Conservation (phyloP, 2,329 filamentous ascomycete genomes). For the Paraphoma chrysanthemicola region DNA sequence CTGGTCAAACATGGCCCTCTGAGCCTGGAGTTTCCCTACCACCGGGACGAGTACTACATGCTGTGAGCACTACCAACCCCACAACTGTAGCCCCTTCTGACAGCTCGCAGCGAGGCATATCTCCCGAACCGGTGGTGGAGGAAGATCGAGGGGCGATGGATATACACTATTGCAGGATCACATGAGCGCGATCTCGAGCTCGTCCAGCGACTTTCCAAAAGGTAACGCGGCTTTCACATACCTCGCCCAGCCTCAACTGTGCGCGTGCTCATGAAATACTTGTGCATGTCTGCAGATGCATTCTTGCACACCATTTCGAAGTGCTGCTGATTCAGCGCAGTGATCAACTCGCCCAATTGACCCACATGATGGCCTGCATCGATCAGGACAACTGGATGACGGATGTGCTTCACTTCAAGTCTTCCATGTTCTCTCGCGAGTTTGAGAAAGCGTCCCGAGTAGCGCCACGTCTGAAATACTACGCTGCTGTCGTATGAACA, state of each 20-base stretch:
- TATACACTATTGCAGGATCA: conserved; percentile 52
- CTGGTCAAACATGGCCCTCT: conserved; percentile 59
- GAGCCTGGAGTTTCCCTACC: conserved; percentile 61
- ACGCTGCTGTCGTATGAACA: conserved; percentile 11
- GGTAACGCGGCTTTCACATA: conserved; percentile 3
- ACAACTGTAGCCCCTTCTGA: conserved; percentile 6
- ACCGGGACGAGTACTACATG: conserved; percentile 66
- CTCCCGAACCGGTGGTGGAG: conserved; percentile 64
- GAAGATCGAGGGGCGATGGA: conserved; percentile 55
- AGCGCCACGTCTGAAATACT: conserved; percentile 5
- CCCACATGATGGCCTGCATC: conserved; percentile 23
- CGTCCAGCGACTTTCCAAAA: conserved; percentile 23
- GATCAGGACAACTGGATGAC: conserved; percentile 25
- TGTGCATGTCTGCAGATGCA: too few species aligned
- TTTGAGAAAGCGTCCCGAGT: conserved; percentile 1
- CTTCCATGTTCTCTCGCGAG: conserved; percentile 14
- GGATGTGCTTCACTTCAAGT: conserved; percentile 22
- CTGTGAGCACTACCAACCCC: conserved; percentile 36
- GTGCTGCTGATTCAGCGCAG: conserved; percentile 14
- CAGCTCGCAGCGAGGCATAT: conserved; percentile 54
- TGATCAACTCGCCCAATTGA: conserved; percentile 23
- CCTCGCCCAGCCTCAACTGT: neutral
- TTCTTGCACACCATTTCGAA: neutral
- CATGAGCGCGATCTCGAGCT: conserved; percentile 51
- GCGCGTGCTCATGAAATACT: neutral